phyloP scores from a whole-genome alignment of 176 grass and related monocot species.

The Echinochloa phyllopogon region DNA sequence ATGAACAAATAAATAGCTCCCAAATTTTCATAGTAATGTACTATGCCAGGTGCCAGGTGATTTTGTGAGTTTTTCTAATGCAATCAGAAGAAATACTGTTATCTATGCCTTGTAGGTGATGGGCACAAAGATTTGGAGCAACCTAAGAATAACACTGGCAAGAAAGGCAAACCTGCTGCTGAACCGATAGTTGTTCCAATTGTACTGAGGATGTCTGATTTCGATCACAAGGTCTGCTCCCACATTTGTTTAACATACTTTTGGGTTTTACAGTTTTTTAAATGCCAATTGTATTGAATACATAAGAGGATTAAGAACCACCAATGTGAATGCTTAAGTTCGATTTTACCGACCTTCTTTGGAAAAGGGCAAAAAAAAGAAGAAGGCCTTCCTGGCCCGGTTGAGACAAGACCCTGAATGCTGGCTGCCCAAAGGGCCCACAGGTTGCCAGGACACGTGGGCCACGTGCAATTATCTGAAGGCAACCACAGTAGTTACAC shows the following conservation, averaged over 20 bases:
- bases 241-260: constrained; percentile 18
- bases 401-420: too few relatives aligned
- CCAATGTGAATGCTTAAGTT: not conserved
- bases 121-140: constrained; percentile 57
- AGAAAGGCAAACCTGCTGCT: constrained; percentile 69
- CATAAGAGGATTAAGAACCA: not conserved
- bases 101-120: constrained; percentile 52
- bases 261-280: not conserved
- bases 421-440: too few relatives aligned
- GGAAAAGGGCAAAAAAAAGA: not conserved
- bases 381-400: too few relatives aligned
- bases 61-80: constrained; percentile 9
- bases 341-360: not conserved
- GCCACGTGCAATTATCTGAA: too few relatives aligned
- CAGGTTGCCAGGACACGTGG: too few relatives aligned
- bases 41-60: not conserved
- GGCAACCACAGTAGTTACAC: too few relatives aligned
- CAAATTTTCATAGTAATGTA: constrained; percentile 13
- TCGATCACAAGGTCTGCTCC: constrained; percentile 92
- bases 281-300: not conserved
- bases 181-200: constrained; percentile 91
- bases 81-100: constrained; percentile 32
- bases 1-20: constrained; percentile 5
- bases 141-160: constrained; percentile 45
- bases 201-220: constrained; percentile 95